Evolutionary conservation across 2,329 filamentous ascomycete species (phyloP).

Genomic region (Paracamarosporium sp.): DNA sequence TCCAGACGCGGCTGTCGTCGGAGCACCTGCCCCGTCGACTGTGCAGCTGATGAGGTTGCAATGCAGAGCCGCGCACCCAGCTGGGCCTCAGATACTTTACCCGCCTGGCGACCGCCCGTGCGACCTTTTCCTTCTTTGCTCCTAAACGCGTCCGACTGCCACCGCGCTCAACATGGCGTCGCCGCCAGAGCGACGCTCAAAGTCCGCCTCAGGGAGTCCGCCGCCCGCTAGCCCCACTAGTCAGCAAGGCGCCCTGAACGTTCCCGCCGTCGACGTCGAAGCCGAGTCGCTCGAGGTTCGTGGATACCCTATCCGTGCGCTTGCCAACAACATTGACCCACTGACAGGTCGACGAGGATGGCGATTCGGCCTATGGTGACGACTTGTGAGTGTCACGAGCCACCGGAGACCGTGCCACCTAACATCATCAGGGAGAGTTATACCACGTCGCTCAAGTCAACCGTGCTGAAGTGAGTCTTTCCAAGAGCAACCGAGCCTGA

Average conservation of each 20-base stretch:
- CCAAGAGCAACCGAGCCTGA: neutral
- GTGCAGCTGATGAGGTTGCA: neutral
- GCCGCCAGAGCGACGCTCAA: neutral
- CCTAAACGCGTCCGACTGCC: neutral
- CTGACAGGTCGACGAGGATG: constrained; percentile 10
- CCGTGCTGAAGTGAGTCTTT: constrained; percentile 23
- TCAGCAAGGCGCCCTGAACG: neutral
- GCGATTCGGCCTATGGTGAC: constrained; percentile 26
- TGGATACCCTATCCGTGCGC: neutral
- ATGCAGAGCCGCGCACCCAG: neutral
- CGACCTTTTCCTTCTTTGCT: neutral
- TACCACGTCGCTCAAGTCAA: constrained; percentile 31
- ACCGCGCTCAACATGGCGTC: neutral
- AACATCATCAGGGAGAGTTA: constrained; percentile 24
- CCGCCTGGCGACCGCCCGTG: neutral
- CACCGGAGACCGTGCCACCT: neutral
- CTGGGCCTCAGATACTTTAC: neutral
- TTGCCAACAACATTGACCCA: constrained; percentile 1
- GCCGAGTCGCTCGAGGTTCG: constrained; percentile 13
- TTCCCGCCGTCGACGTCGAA: constrained; percentile 15
- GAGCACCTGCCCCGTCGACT: neutral
- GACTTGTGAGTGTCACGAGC: constrained; percentile 21
- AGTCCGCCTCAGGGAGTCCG: neutral
- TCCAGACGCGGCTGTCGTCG: neutral
- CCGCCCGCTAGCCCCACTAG: constrained; percentile 1